Base-by-base conservation (phyloP, 2,329 filamentous ascomycete genomes). In the Pyrenochaeta sp. region DNA sequence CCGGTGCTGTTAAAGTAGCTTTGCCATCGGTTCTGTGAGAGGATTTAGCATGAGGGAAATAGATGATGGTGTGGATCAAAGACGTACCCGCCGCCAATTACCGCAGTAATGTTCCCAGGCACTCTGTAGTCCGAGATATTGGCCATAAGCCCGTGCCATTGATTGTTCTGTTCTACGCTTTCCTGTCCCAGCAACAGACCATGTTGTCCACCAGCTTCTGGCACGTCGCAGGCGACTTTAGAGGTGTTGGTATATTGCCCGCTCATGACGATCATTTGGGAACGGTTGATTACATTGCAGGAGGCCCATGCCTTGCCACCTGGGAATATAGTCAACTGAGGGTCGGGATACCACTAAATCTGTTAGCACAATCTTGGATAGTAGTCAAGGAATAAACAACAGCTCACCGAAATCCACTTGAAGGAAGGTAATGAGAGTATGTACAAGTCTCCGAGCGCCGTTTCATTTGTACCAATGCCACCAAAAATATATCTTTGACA, bases 241-340 rank as follows among this genome's bases (percentile, higher is more conserved):
- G 80, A 65, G 0, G 84, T 82, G 28, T 65, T 65, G n/a, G 57
- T 36, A 56, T 86, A 85, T 6, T 78, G 79, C 15, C 87, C 87
- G 32, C 87, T 86, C 22, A 88, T 82, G 44, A 88, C 79, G 22
- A 88, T 76, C 82, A 88, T 87, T 70, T 89, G 86, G 1, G 81
- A 80, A 36, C 79, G 74, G 50, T 82, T 78, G 15, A 85, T 74
- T 30, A 88, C 82, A 65, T 86, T 83, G 74, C 86, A 88, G 9
- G 62, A 62, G 28, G 86, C 84, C 13, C 81, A 81, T 34, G 77
- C 71, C 32, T 81, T 80, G 0, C 78, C 79, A 8, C 69, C 66
- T 50, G 79, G 73, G 50, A 78, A 61, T 5, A 25, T 36, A 15
- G 44, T 37, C 13, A 48, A 68, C 54, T 71, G 72, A 15, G 81